Base-by-base conservation (phyloP, 78 protist species). In the Dictyostelium capitatum region DNA sequence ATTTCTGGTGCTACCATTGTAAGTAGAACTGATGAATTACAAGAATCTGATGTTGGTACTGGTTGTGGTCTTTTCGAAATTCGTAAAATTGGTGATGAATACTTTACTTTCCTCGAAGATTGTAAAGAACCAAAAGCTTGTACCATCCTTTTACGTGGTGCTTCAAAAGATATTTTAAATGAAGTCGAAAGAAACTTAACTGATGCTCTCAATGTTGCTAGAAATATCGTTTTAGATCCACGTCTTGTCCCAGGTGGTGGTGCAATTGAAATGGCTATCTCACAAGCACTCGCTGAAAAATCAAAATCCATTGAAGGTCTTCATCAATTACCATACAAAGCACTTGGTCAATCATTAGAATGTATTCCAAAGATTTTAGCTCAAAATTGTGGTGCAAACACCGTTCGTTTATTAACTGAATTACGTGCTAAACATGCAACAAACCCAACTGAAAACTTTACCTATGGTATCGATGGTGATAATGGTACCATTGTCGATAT, bases 211-310 rank as follows among this genome's bases (percentile, higher is more conserved):
- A 37, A 51, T 83, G 99, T 98, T 41, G 99, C 99, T 25, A 96
- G 99, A 50, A 99, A 99, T 96, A 90, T 99, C 41, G 32, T 96
- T 74, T 6, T 96, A 62, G 98, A 98, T 67, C 99, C 99, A 15
- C 81, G 96, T 25, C 89, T 99, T 28, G 95, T 99, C 17, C 99
- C 99, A 53, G 99, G 99, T 51, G 99, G 99, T 54, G 99, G 99
- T 41, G 99, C 99, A 10, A 85, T 89, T 50, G 99, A 99, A 82
- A 99, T 99, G 99, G 97, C 98, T 6, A 17, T 99, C 37, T 28
- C 99, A 6, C 91, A 70, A 47, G 70, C 70, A 12, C 96, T 99
- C 72, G n/a, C 47, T 69, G 95, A 92, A 62, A 89, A 87, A 81
- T 93, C 98, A 50, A 97, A 96, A 83, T 28, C 80, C 5, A 80